Evolutionary conservation across 2,329 filamentous ascomycete genomes (phyloP), one percentile per base, ranked within the genome.

Genomic region (Aspergillus costaricaensis): DNA sequence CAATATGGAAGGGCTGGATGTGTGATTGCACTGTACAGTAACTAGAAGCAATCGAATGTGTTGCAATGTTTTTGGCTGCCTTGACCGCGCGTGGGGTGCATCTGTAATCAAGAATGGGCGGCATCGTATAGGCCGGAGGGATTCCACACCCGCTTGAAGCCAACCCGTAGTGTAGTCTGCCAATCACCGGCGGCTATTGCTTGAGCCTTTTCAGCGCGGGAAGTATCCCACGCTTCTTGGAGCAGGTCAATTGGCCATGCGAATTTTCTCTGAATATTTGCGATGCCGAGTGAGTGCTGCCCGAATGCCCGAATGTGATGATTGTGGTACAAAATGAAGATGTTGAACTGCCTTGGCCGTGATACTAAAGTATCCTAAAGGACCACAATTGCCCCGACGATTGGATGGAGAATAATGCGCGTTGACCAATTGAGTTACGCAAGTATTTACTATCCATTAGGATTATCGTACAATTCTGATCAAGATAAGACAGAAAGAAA

Each of bases 11-110:
- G 59, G 58, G 44, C 44, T 30, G 64, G 66, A 65, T 70, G 68
- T 66, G 61, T 65, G 70, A 68, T 72, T 73, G 68, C 69, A 65
- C 64, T 78, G 76, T 77, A 78, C 72, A 77, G 73, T 76, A 77
- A 70, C 68, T 77, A 77, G 75, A 77, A 76, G 75, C 66, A 68
- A 68, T 68, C 65, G 65, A 66, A 60, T 57, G 53, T 54, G 60
- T 65, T 66, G 62, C 61, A 55, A 55, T 55, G 53, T 64, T 53
- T 60, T 61, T 56, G 49, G 63, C 56, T 64, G 54, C 57, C 44
- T 57, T 21, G 53, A 30, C 36, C 53, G 27, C 27, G 53, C 53
- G 53, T 43, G 53, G 39, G 21, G 14, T 47, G 39, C 43, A 55
- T 55, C 39, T 43, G 52, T 55, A 43, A 17, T 43, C 32, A 43